Evolutionary conservation across 2,329 filamentous ascomycete species (phyloP), one percentile per base, ranked within the genome.

Genomic region (Fusarium nematophilum): DNA sequence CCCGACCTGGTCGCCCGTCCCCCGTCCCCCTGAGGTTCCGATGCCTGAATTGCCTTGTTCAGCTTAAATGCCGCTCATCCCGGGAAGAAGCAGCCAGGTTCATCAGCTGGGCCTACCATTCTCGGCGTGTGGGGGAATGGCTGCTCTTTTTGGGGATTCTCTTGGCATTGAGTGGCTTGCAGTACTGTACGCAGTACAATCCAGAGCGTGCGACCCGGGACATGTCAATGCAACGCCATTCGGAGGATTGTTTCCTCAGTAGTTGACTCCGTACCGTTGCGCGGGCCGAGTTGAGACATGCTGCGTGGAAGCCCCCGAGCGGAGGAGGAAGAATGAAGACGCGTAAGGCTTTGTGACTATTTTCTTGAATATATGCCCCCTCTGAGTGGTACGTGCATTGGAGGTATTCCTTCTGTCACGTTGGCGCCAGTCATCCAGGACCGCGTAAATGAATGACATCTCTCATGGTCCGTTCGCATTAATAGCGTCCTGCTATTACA

Each of bases 211-310:
- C 46, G 27, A 48, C 49, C 43, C 21, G 30, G 39, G 42, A 33
- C 26, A 42, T 46, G 40, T 33, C 38, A 27, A 36, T 43, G 58
- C 40, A 42, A 33, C 53, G 11, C 34, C 34, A 30, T 46, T 31
- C 33, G 5, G 9, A 36, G 33, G 9, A 11, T 27, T 36, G 21
- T 13, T 36, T 13, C 17, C 14, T 26, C 11, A 21, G 21, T 21
- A 21, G 21, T 21, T 21, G 21, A 21, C 21, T 21, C 21, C 6
- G 21, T 21, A 21, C 21, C 21, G 21, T 21, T 21, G 21, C 21
- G 21, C 21, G 21, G 21, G 21, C 21, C 55, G 59, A 44, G 9
- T 46, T 55, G 53, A 59, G 62, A 62, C 48, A 62, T 49, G 45
- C 44, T 15, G 51, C 21, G 21, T 21, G 21, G 21, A 21, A 39